Conservation (phyloP, 2,329 filamentous ascomycete species). For the Monilinia fructigena region DNA sequence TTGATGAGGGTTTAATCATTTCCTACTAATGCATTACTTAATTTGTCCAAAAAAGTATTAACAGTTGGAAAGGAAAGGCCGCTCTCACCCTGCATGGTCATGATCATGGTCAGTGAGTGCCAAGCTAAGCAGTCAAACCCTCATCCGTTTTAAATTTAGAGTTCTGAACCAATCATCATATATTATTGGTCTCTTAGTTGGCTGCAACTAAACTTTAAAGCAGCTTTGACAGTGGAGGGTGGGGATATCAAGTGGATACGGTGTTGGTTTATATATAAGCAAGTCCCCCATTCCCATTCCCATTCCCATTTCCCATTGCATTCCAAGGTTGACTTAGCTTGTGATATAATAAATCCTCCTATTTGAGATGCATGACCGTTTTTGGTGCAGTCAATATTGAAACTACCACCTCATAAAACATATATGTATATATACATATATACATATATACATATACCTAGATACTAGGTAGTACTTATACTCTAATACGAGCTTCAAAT, state of each 20-base stretch:
- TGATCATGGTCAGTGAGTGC: neutral
- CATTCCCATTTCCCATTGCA: too few relatives aligned
- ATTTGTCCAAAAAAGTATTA: neutral
- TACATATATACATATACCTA: too few relatives aligned
- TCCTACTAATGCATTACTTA: neutral
- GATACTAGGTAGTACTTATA: too few relatives aligned
- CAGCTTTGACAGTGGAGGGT: slow-evolving; percentile 11
- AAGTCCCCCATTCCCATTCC: too few relatives aligned
- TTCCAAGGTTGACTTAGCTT: neutral
- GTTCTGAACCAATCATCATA: neutral
- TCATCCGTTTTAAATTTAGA: neutral
- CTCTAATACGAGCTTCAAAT: too few relatives aligned
- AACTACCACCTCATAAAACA: neutral
- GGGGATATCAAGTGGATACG: neutral
- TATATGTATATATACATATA: neutral
- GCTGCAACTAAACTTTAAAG: slow-evolving; percentile 20
- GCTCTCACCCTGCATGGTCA: neutral
- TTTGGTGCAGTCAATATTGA: neutral
- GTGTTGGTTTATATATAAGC: neutral
- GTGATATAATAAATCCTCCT: neutral
- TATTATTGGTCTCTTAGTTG: too few relatives aligned
- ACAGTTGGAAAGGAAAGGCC: neutral
- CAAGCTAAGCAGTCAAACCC: slow-evolving; percentile 1
- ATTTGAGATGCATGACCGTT: neutral
- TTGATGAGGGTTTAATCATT: too few relatives aligned